Percentiles rank a stretch among this genome's conserved stretches.
phyloP scores from a whole-genome alignment of 2,329 filamentous ascomycete genomes.

The Proliferodiscus dingleyae region DNA sequence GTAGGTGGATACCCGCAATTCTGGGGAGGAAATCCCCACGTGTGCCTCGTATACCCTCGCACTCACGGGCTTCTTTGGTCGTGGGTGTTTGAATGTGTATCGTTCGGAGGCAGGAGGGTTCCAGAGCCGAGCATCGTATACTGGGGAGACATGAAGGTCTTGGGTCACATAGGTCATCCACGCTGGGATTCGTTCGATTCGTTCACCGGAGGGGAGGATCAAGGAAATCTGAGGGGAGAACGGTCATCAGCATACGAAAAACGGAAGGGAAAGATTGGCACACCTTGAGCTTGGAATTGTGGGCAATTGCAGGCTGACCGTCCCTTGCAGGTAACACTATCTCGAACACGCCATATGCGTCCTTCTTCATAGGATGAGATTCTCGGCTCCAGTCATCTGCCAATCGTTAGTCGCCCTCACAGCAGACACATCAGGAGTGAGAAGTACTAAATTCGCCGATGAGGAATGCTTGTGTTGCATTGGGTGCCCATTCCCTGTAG shows the following conservation, averaged over 20 bases:
- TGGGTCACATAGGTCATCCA: constrained; percentile 99
- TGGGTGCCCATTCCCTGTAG: constrained; percentile 96
- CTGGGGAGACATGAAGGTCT: constrained; percentile 80
- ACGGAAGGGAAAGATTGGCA: neutral
- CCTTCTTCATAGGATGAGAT: constrained; percentile 81
- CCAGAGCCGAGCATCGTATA: constrained; percentile 96
- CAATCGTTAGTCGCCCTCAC: constrained; percentile 17
- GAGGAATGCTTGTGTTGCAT: constrained; percentile 76
- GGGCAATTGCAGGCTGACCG: constrained; percentile 74
- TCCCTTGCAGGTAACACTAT: constrained; percentile 68
- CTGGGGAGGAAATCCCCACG: constrained; percentile 91
- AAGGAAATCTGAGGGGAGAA: constrained; percentile 72
- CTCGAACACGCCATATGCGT: constrained; percentile 82
- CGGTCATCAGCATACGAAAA: constrained; percentile 11
- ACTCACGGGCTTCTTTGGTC: constrained; percentile 78
- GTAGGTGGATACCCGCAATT: constrained; percentile 84
- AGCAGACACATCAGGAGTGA: constrained; percentile 8
- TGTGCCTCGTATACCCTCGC: constrained; percentile 98
- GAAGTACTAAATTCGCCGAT: constrained; percentile 86
- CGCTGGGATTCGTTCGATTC: constrained; percentile 81
- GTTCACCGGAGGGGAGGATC: constrained; percentile 70
- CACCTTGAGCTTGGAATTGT: constrained; percentile 96
- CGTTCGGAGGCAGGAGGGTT: constrained; percentile 74
- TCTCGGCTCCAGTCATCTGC: constrained; percentile 80
- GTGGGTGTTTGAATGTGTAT: constrained; percentile 79